phyloP scores from a whole-genome alignment of 164 flowering plant genomes.

The Hamamelis virginiana region DNA sequence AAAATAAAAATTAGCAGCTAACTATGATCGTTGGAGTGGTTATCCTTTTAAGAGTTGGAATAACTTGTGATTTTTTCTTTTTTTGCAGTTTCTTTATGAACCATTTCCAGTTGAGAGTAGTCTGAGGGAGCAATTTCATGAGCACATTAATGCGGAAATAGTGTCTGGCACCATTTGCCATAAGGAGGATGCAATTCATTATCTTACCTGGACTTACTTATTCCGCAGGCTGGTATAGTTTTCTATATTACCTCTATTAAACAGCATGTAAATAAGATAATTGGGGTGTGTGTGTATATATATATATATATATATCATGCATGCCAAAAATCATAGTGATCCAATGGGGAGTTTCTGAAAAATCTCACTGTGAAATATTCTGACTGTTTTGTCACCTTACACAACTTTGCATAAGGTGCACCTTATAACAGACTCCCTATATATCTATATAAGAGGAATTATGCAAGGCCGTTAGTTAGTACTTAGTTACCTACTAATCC shows the following conservation, averaged over 20 bases:
- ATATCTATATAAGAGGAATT: no score
- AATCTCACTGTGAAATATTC: no score
- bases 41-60: neutral
- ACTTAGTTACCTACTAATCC: no score
- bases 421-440: no score
- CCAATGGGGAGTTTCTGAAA: no score
- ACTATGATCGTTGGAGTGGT: conserved; percentile 1
- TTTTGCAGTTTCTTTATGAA: conserved; percentile 86
- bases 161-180: conserved; percentile 89
- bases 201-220: conserved; percentile 97
- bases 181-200: conserved; percentile 92
- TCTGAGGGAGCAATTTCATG: conserved; percentile 83
- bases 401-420: no score
- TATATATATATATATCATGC: no score
- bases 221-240: conserved; percentile 85
- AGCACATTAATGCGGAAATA: conserved; percentile 94
- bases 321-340: no score
- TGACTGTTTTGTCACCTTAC: no score
- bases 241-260: neutral
- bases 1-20: neutral
- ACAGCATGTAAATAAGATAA: no score
- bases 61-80: conserved; percentile 8
- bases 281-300: no score
- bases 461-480: no score
- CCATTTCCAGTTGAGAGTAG: conserved; percentile 99